phyloP scores from a whole-genome alignment of 495 filamentous ascomycete genomes.

The Collariella sp. region DNA sequence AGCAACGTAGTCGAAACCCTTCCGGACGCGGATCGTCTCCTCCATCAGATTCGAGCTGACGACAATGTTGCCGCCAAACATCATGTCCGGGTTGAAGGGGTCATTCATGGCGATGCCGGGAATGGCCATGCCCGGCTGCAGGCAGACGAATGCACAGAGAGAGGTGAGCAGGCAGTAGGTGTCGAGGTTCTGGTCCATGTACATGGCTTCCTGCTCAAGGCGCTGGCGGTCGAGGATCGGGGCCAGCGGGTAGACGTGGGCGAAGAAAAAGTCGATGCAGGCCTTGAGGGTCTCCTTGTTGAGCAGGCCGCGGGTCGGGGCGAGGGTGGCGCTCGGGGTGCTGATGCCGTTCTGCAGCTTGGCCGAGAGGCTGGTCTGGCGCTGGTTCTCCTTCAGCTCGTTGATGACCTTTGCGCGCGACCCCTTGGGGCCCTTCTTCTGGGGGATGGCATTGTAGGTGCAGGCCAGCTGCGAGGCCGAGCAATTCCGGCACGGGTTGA shows the following conservation, averaged over 20 bases:
- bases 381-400: slow-evolving; percentile 60
- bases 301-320: slow-evolving; percentile 49
- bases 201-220: slow-evolving; percentile 55
- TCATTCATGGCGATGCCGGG: slow-evolving; percentile 36
- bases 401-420: slow-evolving; percentile 74
- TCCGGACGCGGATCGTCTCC: slow-evolving; percentile 66
- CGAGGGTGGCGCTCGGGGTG: slow-evolving; percentile 36
- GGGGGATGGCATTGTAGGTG: slow-evolving; percentile 75
- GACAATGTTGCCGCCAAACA: slow-evolving; percentile 46
- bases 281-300: slow-evolving; percentile 52
- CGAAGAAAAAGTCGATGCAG: slow-evolving; percentile 78
- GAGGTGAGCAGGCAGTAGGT: slow-evolving; percentile 73
- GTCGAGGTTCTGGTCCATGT: slow-evolving; percentile 57
- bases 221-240: slow-evolving; percentile 66
- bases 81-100: slow-evolving; percentile 43
- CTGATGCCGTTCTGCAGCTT: slow-evolving; percentile 41
- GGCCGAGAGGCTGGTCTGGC: slow-evolving; percentile 48
- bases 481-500: slow-evolving; percentile 66
- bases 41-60: slow-evolving; percentile 59
- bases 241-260: slow-evolving; percentile 73
- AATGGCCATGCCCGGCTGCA: slow-evolving; percentile 67
- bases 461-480: slow-evolving; percentile 57
- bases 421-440: slow-evolving; percentile 82
- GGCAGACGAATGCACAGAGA: slow-evolving; percentile 75
- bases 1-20: slow-evolving; percentile 66